Base-by-base conservation (phyloP, 176 grass and related monocot species). In the Puccinellia tenuiflora region DNA sequence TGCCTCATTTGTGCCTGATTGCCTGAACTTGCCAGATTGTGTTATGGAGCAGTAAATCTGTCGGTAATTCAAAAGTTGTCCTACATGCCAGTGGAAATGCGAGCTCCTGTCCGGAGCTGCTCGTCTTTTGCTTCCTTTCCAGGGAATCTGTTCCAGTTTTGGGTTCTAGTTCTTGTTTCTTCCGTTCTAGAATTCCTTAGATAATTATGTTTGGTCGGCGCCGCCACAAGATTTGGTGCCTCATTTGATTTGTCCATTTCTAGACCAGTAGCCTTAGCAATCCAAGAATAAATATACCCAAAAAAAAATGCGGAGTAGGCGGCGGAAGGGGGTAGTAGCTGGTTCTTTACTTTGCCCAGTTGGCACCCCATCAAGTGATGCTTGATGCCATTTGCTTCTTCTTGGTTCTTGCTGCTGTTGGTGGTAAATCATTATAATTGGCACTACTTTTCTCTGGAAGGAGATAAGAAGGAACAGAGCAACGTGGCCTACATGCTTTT, bases 311-410 rank as follows among this genome's bases (percentile, higher is more conserved):
- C 54, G 77, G 63, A 74, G 68, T 56, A 75, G 57, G 40, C 66
- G 48, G 57, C 59, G 51, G 75, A 54, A 79, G 37, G 64, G 55
- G 26, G 68, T 61, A 24, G 84, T 59, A 90, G 79, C n/a, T n/a
- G n/a, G 57, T 86, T 83, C 84, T 86, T 90, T 86, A 28, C 88
- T 86, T 87, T 76, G 68, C 68, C 75, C 66, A 60, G 73, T 68
- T 83, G 79, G 84, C 75, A 90, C 80, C 84, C 75, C 80, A 60
- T 68, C 75, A 87, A 76, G 47, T 80, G 80, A 84, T 90, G 57
- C 84, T 79, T 64, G 65, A 56, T 90, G 84, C 84, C 69, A 47
- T 54, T 55, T 79, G 47, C 18, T 79, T 83, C 57, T 75, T 79
- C 22, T 76, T 90, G 75, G 48, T 75, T 79, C 22, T 76, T 90